Conservation (phyloP, 208 protist genomes). For the Trypanosoma boissoni region DNA sequence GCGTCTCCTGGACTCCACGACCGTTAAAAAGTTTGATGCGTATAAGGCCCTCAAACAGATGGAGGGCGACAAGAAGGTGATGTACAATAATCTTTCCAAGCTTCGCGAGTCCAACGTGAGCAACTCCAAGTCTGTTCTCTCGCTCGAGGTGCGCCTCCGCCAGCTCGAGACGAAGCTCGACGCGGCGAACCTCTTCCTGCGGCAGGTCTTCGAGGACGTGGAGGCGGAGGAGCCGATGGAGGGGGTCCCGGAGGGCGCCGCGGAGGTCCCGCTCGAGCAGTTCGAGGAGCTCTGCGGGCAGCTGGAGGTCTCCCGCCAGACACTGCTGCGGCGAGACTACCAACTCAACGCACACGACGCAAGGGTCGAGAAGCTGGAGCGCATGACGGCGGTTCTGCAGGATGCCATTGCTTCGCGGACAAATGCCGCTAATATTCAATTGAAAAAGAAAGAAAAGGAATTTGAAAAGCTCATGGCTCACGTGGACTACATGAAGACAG, state of each 20-base stretch:
- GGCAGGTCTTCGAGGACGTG: constrained; percentile 71
- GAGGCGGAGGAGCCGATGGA: constrained; percentile 43
- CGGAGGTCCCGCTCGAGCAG: constrained; percentile 56
- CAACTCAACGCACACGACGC: constrained; percentile 71
- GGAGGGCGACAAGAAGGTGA: constrained; percentile 71
- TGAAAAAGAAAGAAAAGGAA: constrained; percentile 57
- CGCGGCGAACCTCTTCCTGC: constrained; percentile 69
- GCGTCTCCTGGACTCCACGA: constrained; percentile 41
- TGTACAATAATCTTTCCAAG: constrained; percentile 69
- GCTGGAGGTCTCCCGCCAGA: constrained; percentile 59
- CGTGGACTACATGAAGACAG: constrained; percentile 39
- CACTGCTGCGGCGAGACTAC: constrained; percentile 56
- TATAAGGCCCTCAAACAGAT: constrained; percentile 69
- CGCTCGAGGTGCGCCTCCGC: constrained; percentile 68
- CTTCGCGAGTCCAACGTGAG: constrained; percentile 60
- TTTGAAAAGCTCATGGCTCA: constrained; percentile 46
- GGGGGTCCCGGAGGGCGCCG: constrained; percentile 43
- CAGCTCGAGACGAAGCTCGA: constrained; percentile 74
- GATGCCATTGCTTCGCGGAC: constrained; percentile 63
- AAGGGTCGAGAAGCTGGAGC: constrained; percentile 71
- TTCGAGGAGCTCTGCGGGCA: constrained; percentile 70
- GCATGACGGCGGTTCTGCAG: constrained; percentile 66
- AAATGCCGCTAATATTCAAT: constrained; percentile 48
- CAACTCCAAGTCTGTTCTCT: constrained; percentile 78
- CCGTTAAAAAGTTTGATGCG: constrained; percentile 32